These are phyloP conservation scores for Coemansia sp. DNA, from an alignment of 192 early-diverging fungal species.

Conservation along the genomic window DNA sequence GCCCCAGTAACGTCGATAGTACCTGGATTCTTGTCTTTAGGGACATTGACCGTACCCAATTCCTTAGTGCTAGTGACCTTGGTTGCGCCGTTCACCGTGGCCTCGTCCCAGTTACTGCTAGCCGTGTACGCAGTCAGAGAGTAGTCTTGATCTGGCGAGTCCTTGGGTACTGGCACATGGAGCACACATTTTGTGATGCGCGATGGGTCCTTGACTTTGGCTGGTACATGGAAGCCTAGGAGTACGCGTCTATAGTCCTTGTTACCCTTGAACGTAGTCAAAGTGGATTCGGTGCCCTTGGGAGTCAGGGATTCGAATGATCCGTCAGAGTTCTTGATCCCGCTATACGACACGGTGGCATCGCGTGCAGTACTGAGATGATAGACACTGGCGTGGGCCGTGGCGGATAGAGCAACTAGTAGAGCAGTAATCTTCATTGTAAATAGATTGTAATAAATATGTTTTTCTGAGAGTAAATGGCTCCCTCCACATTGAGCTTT, in stretches of 20 bases:
- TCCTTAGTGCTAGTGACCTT: not conserved
- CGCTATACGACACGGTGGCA: constrained; percentile 30
- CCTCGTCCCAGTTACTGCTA: constrained; percentile 35
- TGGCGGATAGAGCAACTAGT: not conserved
- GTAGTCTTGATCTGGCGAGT: constrained; percentile 11
- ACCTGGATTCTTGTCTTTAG: not conserved
- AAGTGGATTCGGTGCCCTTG: constrained; percentile 18
- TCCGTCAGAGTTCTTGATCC: constrained; percentile 10
- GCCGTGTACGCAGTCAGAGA: constrained; percentile 27
- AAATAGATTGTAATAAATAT: not conserved
- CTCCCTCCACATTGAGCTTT: too few species aligned
- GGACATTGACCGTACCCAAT: constrained; percentile 7
- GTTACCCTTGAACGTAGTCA: constrained; percentile 14
- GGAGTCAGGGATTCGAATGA: constrained; percentile 12
- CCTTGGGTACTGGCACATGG: constrained; percentile 21
- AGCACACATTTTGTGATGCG: constrained; percentile 29
- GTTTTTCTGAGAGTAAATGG: too few species aligned
- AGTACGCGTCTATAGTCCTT: constrained; percentile 29
- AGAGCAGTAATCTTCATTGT: constrained; percentile 16
- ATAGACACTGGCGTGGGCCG: not conserved
- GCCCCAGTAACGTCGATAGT: constrained; percentile 31
- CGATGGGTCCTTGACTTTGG: not conserved
- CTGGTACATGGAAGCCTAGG: constrained; percentile 33
- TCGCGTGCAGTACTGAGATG: constrained; percentile 18
- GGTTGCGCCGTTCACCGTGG: constrained; percentile 16